Conservation (phyloP, 2,329 filamentous ascomycete species). For the Tolypocladium ophioglossoides region DNA sequence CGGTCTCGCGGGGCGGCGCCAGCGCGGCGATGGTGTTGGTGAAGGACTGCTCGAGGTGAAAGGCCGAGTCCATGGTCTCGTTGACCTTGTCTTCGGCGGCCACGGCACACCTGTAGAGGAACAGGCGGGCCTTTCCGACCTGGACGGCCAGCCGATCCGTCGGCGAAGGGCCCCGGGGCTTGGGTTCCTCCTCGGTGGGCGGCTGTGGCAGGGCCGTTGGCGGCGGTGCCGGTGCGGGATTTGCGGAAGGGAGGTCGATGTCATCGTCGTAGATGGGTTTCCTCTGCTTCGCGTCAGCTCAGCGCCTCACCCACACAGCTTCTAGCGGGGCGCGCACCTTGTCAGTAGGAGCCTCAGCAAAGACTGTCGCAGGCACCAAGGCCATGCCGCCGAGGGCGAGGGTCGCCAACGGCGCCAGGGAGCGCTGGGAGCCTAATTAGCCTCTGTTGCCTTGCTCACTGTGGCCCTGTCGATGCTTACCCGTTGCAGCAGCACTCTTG, state of each 20-base stretch:
- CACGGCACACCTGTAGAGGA: conserved; percentile 66
- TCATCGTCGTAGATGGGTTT: conserved; percentile 84
- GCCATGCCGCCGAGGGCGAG: conserved; percentile 37
- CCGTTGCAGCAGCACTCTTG: conserved; percentile 48
- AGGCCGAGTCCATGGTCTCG: conserved; percentile 64
- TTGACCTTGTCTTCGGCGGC: conserved; percentile 76
- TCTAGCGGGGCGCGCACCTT: conserved; percentile 15
- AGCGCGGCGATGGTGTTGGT: conserved; percentile 82
- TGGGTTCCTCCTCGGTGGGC: conserved; percentile 24
- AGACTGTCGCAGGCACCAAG: conserved; percentile 34
- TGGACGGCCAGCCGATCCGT: conserved; percentile 82
- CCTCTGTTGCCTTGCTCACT: conserved; percentile 8
- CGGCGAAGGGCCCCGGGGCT: conserved; percentile 53
- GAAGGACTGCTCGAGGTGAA: conserved; percentile 80
- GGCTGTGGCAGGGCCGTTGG: conserved; percentile 15
- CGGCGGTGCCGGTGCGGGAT: conserved; percentile 16
- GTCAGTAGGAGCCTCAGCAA: conserved; percentile 38
- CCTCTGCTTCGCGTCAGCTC: conserved; percentile 19
- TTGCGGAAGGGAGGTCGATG: conserved; percentile 32
- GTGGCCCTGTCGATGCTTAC: conserved; percentile 22
- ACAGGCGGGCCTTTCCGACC: conserved; percentile 69
- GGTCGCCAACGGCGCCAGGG: conserved; percentile 42
- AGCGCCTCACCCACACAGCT: neutral
- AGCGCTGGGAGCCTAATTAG: conserved; percentile 32
- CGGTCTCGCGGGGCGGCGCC: conserved; percentile 73